Evolutionary conservation across 208 protist species (phyloP).

Genomic region (Leptomonas pyrrhocoris): DNA sequence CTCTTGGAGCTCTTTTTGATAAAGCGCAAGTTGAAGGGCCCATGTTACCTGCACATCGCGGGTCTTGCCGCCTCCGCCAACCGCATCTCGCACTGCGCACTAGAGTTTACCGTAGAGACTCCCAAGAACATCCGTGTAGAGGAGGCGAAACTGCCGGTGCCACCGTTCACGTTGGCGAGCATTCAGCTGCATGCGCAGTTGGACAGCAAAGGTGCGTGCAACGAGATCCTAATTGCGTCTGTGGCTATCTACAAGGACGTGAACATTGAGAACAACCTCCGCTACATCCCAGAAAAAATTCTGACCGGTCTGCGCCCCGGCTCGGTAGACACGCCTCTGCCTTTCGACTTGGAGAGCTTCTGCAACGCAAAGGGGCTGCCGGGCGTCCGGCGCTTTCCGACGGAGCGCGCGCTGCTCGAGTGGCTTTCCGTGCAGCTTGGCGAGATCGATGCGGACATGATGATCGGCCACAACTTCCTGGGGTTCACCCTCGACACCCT

Average conservation of each 20-base stretch:
- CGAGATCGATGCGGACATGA: slow-evolving; percentile 93
- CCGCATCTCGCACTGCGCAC: slow-evolving; percentile 82
- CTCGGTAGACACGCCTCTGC: slow-evolving; percentile 42
- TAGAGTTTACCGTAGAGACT: slow-evolving; percentile 78
- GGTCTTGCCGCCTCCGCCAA: slow-evolving; percentile 36
- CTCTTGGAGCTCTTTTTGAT: slow-evolving; percentile 94
- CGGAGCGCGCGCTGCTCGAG: slow-evolving; percentile 82
- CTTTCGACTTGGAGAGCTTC: slow-evolving; percentile 80
- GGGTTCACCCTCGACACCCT: slow-evolving; percentile 97
- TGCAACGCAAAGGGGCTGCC: slow-evolving; percentile 72
- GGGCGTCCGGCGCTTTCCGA: slow-evolving; percentile 58
- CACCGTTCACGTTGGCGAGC: slow-evolving; percentile 86
- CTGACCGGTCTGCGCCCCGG: slow-evolving; percentile 69
- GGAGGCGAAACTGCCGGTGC: slow-evolving; percentile 58
- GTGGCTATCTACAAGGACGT: slow-evolving; percentile 83
- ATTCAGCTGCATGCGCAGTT: slow-evolving; percentile 91
- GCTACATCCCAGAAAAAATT: slow-evolving; percentile 45
- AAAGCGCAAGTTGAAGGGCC: slow-evolving; percentile 94
- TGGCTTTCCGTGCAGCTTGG: slow-evolving; percentile 81
- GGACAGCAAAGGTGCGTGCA: slow-evolving; percentile 61
- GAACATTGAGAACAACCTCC: slow-evolving; percentile 64
- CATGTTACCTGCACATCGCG: slow-evolving; percentile 85
- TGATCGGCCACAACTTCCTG: slow-evolving; percentile 98
- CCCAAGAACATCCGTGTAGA: slow-evolving; percentile 77
- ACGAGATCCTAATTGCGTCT: slow-evolving; percentile 93